Evolutionary conservation across 306 rosid species (phyloP), one percentile per base, ranked within the genome.

Genomic region (Herpetospermum pedunculosum): DNA sequence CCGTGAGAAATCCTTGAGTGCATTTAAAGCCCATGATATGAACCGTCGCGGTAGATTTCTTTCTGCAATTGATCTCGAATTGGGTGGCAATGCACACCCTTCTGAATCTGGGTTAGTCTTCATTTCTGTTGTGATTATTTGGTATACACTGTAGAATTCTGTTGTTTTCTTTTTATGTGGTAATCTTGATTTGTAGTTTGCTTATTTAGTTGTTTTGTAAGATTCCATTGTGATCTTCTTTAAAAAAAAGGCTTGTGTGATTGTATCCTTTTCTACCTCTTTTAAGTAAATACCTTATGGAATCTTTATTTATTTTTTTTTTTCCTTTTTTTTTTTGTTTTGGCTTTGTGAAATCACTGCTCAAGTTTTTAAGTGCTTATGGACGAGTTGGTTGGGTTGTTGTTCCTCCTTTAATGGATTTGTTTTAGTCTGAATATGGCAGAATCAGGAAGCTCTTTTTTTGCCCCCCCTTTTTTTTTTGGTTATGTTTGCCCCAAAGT

Each of bases 31-130:
- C 57, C 99, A 95, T 38, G 99, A 95, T 80, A 58, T 55, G 41
- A 80, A 19, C 25, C 95, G 99, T 43, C 92, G 79, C 10, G 86
- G 89, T 32, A 89, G 99, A 74, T 43, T 91, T 77, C 92, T 95
- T 34, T 79, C 86, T 47, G 88, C 88, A 2, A 69, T 82, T 14
- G 97, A 95, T 83, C 28, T 91, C 32, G 62, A 78, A 73, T 79
- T 95, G 69, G 99, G 96, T 52, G 99, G 99, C 75, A 85, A 82
- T 80, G 97, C 96, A 10, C 78, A 65, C 8, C 92, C 97, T 52
- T 60, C 89, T 67, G 80, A 82, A 77, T 71, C 83, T 74, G 99
- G 99, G 99, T 95, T 60, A 0, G 79, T 68, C 48, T 71, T 19
- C 29, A 57, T 35, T 34, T n/a, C 23, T 60, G 0, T 32, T 26